These are phyloP conservation scores for Phytophthora capsici DNA, from an alignment of 352 stramenopile species.

Conservation along the genomic window DNA sequence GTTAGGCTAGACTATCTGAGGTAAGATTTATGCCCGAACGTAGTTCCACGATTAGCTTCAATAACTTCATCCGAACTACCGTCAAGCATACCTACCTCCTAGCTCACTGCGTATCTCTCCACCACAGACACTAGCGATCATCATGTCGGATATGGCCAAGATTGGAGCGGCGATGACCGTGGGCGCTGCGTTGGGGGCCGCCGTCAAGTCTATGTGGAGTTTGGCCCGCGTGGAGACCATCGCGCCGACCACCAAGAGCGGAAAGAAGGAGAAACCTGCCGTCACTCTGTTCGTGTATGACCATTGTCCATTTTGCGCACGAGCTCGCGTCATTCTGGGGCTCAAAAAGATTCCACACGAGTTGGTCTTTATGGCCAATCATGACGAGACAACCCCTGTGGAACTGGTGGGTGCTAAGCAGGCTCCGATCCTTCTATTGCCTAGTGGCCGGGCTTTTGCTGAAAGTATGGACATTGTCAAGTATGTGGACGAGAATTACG, in stretches of 20 bases:
- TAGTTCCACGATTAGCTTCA: too few relatives aligned
- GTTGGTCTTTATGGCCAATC: conserved; percentile 44
- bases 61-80: too few relatives aligned
- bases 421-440: conserved; percentile 49
- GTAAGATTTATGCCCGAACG: too few relatives aligned
- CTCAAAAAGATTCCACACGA: conserved; percentile 48
- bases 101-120: too few relatives aligned
- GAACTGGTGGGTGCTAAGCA: conserved; percentile 46
- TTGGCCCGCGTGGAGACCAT: conserved; percentile 20
- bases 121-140: not conserved
- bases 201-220: conserved; percentile 39
- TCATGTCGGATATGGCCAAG: conserved; percentile 57
- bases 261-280: conserved; percentile 16
- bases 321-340: conserved; percentile 50
- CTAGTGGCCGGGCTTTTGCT: conserved; percentile 43
- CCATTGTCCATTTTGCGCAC: conserved; percentile 55
- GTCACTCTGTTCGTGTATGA: conserved; percentile 62
- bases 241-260: conserved; percentile 8
- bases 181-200: conserved; percentile 50
- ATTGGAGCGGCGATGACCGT: conserved; percentile 51
- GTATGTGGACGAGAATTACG: conserved; percentile 56
- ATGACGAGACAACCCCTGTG: conserved; percentile 55
- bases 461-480: conserved; percentile 66
- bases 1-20: too few relatives aligned
- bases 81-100: too few relatives aligned